These are phyloP conservation scores for Hygrophoropsis aurantiaca DNA, from an alignment of 768 basidiomycete species.

Conservation along the genomic window DNA sequence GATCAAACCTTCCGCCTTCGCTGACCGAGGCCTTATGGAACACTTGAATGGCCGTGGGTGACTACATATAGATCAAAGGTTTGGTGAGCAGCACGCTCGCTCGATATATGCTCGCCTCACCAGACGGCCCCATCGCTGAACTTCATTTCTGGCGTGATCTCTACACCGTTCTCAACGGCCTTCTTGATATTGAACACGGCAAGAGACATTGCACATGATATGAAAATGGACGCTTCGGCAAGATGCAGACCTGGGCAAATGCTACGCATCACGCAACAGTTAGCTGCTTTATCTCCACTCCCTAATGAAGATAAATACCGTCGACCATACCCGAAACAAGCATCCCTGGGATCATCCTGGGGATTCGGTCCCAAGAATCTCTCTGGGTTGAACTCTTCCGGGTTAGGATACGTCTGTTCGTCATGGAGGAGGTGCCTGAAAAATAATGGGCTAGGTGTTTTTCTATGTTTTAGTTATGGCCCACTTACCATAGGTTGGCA, in stretches of 20 bases:
- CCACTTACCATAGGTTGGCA: too few relatives aligned
- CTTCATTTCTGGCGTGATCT: not conserved
- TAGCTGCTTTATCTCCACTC: too few relatives aligned
- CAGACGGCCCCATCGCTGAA: not conserved
- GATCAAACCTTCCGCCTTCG: constrained; percentile 3
- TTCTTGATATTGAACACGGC: constrained; percentile 5
- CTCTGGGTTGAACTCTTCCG: too few relatives aligned
- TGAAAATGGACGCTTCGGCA: not conserved
- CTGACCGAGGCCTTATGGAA: constrained; percentile 1
- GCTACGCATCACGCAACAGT: too few relatives aligned
- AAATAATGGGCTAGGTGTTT: too few relatives aligned
- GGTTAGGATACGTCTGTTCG: too few relatives aligned
- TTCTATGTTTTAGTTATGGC: too few relatives aligned
- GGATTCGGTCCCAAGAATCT: too few relatives aligned
- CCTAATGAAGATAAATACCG: too few relatives aligned
- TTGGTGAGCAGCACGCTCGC: not conserved
- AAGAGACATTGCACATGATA: constrained; percentile 3
- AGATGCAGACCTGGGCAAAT: constrained; percentile 4
- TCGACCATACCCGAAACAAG: too few relatives aligned
- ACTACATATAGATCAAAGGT: not conserved
- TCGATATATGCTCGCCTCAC: not conserved
- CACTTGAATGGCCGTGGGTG: constrained; percentile 12
- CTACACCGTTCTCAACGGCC: not conserved
- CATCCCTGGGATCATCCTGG: too few relatives aligned
- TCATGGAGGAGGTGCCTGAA: too few relatives aligned